phyloP scores from a whole-genome alignment of 768 basidiomycete genomes.

The Trametes cubensis region DNA sequence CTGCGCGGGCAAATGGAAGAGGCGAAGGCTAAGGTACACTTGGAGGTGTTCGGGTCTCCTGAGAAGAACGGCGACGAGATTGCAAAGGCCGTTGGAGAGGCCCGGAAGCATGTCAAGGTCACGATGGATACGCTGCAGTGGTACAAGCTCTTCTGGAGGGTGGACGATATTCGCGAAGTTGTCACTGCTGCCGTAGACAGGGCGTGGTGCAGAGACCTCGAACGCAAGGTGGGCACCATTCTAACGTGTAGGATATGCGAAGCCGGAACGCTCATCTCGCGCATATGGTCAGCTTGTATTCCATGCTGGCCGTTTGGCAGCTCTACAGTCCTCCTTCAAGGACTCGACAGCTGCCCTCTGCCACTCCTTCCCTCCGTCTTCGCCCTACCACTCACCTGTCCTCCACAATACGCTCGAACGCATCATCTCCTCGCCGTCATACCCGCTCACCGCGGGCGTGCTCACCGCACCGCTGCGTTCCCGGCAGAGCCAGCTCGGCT shows the following conservation, averaged over 20 bases:
- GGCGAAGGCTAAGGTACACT: slow-evolving; percentile 23
- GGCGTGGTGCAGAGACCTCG: slow-evolving; percentile 42
- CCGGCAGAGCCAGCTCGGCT: slow-evolving; percentile 57
- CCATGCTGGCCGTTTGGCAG: slow-evolving; percentile 61
- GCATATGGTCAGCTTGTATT: slow-evolving; percentile 55
- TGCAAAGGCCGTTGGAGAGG: slow-evolving; percentile 33
- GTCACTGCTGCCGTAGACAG: slow-evolving; percentile 37
- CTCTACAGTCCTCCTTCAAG: slow-evolving; percentile 48
- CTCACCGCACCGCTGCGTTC: slow-evolving; percentile 54
- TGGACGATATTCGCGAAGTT: slow-evolving; percentile 43
- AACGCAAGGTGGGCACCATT: slow-evolving; percentile 27
- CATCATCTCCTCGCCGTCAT: slow-evolving; percentile 48
- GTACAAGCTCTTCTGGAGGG: slow-evolving; percentile 44
- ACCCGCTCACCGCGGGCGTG: slow-evolving; percentile 45
- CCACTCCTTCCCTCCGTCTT: slow-evolving; percentile 40
- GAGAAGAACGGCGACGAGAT: slow-evolving; percentile 25
- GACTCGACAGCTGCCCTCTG: slow-evolving; percentile 45
- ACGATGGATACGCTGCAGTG: slow-evolving; percentile 41
- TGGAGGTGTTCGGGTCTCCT: slow-evolving; percentile 29
- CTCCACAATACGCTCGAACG: slow-evolving; percentile 63
- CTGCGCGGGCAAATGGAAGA: slow-evolving; percentile 30
- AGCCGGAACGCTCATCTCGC: background rate
- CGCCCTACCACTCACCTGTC: slow-evolving; percentile 51
- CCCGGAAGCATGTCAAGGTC: slow-evolving; percentile 34
- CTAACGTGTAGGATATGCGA: background rate